Conservation (phyloP, 352 stramenopile genomes). For the Phytophthora kernoviae region DNA sequence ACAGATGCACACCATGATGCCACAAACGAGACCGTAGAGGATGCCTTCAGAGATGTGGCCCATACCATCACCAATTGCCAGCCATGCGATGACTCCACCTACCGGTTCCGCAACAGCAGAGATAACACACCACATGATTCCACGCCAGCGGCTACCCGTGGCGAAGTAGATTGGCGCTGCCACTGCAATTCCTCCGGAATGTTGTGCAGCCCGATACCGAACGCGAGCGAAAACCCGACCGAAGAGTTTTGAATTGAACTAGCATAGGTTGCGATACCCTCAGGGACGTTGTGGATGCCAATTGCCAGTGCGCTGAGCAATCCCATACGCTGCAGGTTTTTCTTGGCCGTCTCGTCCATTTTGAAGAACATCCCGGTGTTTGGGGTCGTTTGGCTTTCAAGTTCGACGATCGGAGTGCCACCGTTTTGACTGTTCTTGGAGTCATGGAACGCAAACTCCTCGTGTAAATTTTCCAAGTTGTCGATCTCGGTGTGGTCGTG, state of each 20-base stretch:
- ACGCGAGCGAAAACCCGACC: conserved; percentile 87
- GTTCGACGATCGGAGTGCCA: conserved; percentile 10
- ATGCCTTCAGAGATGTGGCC: conserved; percentile 72
- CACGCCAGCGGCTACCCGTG: conserved; percentile 91
- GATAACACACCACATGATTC: conserved; percentile 92
- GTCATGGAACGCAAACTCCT: conserved; percentile 26
- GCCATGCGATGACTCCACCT: conserved; percentile 88
- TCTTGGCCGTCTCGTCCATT: conserved; percentile 37
- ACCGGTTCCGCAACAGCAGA: conserved; percentile 91
- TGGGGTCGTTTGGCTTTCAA: conserved; percentile 34
- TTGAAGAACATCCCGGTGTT: conserved; percentile 30
- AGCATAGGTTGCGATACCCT: conserved; percentile 95
- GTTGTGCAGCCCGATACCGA: conserved; percentile 96
- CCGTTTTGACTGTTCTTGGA: conserved; percentile 13
- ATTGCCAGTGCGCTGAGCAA: conserved; percentile 93
- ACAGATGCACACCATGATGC: conserved; percentile 95
- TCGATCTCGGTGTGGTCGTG: conserved; percentile 33
- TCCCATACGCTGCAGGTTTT: conserved; percentile 81
- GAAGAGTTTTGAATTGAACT: conserved; percentile 86
- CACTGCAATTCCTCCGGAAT: conserved; percentile 96
- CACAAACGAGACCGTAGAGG: conserved; percentile 91
- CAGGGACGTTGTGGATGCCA: conserved; percentile 96
- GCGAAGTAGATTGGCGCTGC: conserved; percentile 97
- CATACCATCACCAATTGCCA: conserved; percentile 80
- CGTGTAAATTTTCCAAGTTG: conserved; percentile 32